Evolutionary conservation across 225 moss, liverwort and hornwort species (phyloP).

Genomic region (Bryoerythrophyllum caledonicum): DNA sequence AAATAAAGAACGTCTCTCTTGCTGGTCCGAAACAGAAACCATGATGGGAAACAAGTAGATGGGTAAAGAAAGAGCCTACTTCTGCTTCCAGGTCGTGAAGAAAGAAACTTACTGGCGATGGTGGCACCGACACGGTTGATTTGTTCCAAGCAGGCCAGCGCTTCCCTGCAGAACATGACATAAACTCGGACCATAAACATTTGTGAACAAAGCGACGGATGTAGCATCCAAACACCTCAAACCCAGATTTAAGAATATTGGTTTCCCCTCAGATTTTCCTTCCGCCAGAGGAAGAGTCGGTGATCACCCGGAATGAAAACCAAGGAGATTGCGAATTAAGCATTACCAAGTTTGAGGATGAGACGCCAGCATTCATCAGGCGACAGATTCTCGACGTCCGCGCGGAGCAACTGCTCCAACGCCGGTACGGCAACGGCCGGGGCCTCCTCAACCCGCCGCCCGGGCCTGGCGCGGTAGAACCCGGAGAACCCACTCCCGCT

Average conservation of each 20-base stretch:
- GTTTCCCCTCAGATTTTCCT: not conserved
- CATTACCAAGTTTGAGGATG: constrained; percentile 49
- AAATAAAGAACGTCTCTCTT: too few species aligned
- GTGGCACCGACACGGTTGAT: constrained; percentile 11
- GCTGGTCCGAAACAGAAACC: too few species aligned
- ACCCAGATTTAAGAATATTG: constrained; percentile 14
- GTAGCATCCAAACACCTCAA: not conserved
- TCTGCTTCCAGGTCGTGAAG: not conserved
- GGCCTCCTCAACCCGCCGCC: not conserved
- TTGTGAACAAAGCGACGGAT: constrained; percentile 10
- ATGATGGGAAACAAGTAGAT: not conserved
- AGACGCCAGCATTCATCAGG: constrained; percentile 51
- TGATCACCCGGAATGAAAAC: not conserved
- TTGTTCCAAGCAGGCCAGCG: constrained; percentile 51
- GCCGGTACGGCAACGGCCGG: not conserved
- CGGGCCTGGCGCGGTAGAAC: constrained; percentile 29
- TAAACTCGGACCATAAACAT: constrained; percentile 24
- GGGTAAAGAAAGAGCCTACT: not conserved
- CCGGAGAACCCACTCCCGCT: constrained; percentile 48
- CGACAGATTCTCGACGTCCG: constrained; percentile 40
- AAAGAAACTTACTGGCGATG: constrained; percentile 29
- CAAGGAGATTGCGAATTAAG: not conserved
- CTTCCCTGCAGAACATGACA: constrained; percentile 37
- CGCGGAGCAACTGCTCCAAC: constrained; percentile 14
- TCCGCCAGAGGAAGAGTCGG: not conserved